phyloP scores from a whole-genome alignment of 257 asterid genomes.

The Nicotiana paniculata region DNA sequence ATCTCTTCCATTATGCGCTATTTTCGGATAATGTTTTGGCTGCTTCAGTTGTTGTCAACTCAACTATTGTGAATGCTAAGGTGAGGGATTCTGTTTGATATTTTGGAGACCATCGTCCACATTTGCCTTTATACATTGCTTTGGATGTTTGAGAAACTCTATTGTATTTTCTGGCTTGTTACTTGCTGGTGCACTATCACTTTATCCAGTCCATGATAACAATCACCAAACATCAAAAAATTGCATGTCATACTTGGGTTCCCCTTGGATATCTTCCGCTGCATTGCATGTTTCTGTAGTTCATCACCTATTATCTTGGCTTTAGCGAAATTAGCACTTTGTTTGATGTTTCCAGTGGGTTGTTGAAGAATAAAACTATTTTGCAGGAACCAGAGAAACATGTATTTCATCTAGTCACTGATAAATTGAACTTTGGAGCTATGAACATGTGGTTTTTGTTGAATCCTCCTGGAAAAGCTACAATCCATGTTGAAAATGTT shows the following conservation, averaged over 20 bases:
- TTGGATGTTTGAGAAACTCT: neutral
- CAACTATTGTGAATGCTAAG: constrained; percentile 84
- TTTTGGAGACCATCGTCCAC: neutral
- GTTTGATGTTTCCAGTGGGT: neutral
- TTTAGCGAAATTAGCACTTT: neutral
- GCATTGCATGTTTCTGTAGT: neutral
- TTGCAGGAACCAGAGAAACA: constrained; percentile 94
- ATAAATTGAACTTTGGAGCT: constrained; percentile 96
- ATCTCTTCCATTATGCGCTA: constrained; percentile 86
- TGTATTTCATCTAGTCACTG: constrained; percentile 95
- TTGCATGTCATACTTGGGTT: neutral
- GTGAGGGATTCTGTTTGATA: constrained; percentile 24
- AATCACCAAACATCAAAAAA: neutral
- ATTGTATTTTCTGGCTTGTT: neutral
- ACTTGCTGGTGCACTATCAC: neutral
- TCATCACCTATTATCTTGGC: neutral
- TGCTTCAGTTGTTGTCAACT: constrained; percentile 96
- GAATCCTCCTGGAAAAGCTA: constrained; percentile 97
- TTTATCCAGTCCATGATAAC: neutral
- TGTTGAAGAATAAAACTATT: constrained; percentile 6
- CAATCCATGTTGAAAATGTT: constrained; percentile 93
- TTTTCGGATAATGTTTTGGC: constrained; percentile 98
- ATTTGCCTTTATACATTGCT: neutral
- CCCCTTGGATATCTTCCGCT: neutral
- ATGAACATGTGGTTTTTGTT: constrained; percentile 99